These are phyloP conservation scores for Rhododendron griersonianum DNA, from an alignment of 148 eudicot species.

Conservation along the genomic window DNA sequence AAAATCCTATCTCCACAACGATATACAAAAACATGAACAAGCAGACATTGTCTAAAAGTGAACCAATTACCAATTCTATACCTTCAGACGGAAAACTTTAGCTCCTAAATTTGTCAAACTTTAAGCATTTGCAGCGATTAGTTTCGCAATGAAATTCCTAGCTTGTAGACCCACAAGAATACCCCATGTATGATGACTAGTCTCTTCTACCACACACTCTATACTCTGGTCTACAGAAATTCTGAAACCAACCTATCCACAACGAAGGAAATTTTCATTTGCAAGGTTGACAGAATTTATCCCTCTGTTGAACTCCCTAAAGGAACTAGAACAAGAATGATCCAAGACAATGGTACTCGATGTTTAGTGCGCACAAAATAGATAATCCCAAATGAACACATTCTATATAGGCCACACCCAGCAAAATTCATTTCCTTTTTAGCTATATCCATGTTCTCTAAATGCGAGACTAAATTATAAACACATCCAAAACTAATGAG, in stretches of 20 bases:
- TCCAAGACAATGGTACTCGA: neutral
- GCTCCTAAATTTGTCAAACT: neutral
- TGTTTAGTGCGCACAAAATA: neutral
- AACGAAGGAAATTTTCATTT: neutral
- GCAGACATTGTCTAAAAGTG: neutral
- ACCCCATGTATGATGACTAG: neutral
- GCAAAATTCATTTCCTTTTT: neutral
- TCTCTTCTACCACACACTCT: neutral
- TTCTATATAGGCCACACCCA: neutral
- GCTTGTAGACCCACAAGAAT: neutral
- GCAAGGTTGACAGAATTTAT: neutral
- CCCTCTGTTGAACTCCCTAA: neutral
- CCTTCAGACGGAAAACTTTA: neutral
- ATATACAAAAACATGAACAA: neutral
- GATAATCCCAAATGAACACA: neutral
- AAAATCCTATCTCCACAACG: neutral
- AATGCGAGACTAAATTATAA: neutral
- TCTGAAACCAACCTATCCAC: neutral
- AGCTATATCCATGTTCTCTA: neutral
- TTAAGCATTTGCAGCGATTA: neutral
- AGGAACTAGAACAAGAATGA: neutral
- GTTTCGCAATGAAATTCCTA: neutral
- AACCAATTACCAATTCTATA: neutral
- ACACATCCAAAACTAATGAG: neutral
- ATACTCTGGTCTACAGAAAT: neutral